phyloP scores from a whole-genome alignment of 345 rosid species.

The Rhodomyrtus tomentosa region DNA sequence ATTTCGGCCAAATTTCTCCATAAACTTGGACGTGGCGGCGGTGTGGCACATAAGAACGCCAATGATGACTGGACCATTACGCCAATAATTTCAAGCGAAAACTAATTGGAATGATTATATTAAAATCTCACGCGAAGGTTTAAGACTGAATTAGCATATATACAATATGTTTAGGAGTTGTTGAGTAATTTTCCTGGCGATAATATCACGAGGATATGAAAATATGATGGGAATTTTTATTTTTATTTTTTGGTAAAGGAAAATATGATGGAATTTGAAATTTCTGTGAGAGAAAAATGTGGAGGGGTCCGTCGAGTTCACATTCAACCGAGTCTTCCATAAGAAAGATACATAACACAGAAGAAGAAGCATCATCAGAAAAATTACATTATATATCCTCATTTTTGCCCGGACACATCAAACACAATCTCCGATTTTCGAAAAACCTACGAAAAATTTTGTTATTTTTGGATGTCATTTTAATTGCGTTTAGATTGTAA shows the following conservation, averaged over 20 bases:
- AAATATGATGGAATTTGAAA: not conserved
- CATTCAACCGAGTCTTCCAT: not conserved
- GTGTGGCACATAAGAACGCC: too few species aligned
- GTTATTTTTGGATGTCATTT: not conserved
- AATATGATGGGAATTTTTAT: not conserved
- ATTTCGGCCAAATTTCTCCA: too few species aligned
- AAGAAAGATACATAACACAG: not conserved
- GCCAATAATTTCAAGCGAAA: accelerated
- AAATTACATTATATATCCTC: too few species aligned
- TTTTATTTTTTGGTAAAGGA: too few species aligned
- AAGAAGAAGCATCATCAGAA: not conserved
- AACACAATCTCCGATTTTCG: not conserved
- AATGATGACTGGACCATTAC: accelerated
- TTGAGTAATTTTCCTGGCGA: not conserved
- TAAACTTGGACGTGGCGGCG: too few species aligned
- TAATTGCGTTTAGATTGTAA: not conserved
- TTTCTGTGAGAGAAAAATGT: not conserved
- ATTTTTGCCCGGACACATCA: not conserved
- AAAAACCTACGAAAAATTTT: not conserved
- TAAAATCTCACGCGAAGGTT: not conserved
- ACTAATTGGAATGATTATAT: accelerated
- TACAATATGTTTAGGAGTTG: not conserved
- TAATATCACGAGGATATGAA: not conserved
- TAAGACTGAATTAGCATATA: accelerated
- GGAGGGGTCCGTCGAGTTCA: not conserved